A percentile compares a stretch with the other conserved stretches of the same genome.
Evolutionary conservation across 2,329 filamentous ascomycete genomes (phyloP).

Genomic region (Pseudocercospora pini-densiflorae): DNA sequence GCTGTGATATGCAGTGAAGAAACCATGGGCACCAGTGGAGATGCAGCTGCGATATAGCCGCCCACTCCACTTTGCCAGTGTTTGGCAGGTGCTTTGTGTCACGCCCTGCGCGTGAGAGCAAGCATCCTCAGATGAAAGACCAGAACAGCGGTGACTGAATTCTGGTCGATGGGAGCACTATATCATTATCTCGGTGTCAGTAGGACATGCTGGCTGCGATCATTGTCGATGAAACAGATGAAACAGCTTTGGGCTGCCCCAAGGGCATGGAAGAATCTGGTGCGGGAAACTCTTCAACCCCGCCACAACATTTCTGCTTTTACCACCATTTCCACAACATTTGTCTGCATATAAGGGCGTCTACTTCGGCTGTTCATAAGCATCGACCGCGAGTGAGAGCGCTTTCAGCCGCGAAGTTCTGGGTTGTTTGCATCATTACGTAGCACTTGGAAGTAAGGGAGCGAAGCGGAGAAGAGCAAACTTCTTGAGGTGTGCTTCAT

Average conservation of each 20-base stretch:
- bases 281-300: neutral
- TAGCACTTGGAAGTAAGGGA: conserved; percentile 1
- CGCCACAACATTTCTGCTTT: neutral
- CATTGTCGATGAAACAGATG: conserved; percentile 1
- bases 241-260: neutral
- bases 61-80: neutral
- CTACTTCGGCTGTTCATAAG: neutral
- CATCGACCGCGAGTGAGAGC: neutral
- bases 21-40: neutral
- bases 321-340: neutral
- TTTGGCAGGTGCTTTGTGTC: conserved; percentile 6
- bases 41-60: conserved; percentile 1
- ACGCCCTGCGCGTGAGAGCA: conserved; percentile 2
- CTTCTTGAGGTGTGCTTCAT: neutral
- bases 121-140: conserved; percentile 1
- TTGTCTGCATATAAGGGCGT: neutral
- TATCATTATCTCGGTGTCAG: neutral
- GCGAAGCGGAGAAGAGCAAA: neutral
- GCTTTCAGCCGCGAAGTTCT: neutral
- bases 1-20: neutral
- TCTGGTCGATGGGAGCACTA: conserved; percentile 1
- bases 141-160: conserved; percentile 4
- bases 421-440: conserved; percentile 3
- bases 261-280: neutral
- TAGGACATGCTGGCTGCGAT: conserved; percentile 9